A percentile compares a stretch with the other conserved stretches of the same genome.
Conservation (phyloP, 1,284 basidiomycete genomes). For the Apiotrichum veenhuisii region DNA sequence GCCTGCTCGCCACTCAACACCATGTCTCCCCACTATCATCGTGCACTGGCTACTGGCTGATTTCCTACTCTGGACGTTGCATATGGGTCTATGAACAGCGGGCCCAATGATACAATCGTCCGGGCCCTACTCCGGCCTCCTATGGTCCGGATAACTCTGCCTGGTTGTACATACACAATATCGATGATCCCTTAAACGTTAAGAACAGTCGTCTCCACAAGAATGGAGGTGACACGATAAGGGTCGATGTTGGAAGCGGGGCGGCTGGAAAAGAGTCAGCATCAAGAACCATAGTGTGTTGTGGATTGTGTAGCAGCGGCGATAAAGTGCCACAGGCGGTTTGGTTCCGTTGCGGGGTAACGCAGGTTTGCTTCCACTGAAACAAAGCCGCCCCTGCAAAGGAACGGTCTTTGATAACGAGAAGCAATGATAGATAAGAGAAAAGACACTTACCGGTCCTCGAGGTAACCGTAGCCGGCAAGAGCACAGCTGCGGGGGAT, state of each 20-base stretch:
- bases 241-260: slow-evolving; percentile 97
- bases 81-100: slow-evolving; percentile 8
- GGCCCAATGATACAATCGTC: slow-evolving; percentile 1
- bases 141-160: background rate
- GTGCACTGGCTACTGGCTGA: no score
- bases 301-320: background rate
- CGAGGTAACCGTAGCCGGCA: slow-evolving; percentile 92
- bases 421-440: background rate
- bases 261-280: slow-evolving; percentile 50
- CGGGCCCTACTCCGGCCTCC: background rate
- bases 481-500: slow-evolving; percentile 76
- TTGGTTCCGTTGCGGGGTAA: background rate
- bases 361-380: no score
- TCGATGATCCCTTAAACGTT: slow-evolving; percentile 16
- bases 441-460: slow-evolving; percentile 60
- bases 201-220: slow-evolving; percentile 79
- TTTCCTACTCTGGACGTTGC: slow-evolving; percentile 3
- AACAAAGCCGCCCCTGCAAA: no score
- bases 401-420: no score
- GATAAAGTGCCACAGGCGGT: background rate
- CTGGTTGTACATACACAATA: slow-evolving; percentile 11
- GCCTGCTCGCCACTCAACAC: no score
- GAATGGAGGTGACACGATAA: slow-evolving; percentile 71
- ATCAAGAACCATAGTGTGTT: background rate
- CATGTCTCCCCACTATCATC: no score